These are phyloP conservation scores for Sherardia arvensis DNA, from an alignment of 257 asterid species.

Conservation along the genomic window DNA sequence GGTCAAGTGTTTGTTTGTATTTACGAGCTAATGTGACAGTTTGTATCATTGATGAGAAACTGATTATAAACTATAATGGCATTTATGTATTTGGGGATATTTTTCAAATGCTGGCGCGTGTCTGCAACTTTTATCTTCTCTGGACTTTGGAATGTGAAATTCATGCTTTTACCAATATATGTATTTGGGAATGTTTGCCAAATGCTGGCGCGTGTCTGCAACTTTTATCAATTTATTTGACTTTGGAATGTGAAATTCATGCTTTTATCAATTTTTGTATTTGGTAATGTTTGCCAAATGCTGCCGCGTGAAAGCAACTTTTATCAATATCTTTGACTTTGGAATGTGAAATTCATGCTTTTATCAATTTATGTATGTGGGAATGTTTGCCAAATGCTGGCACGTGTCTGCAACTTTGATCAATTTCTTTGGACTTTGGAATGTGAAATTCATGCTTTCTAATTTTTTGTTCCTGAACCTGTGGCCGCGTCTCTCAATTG, in stretches of 20 bases:
- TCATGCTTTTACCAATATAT: background rate
- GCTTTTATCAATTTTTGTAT: background rate
- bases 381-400: too few relatives aligned
- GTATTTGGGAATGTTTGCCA: background rate
- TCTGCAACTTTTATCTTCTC: background rate
- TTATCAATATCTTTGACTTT: background rate
- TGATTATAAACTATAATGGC: background rate
- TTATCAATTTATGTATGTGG: background rate
- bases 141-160: background rate
- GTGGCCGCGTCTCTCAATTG: background rate
- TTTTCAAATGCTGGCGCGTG: background rate
- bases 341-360: background rate
- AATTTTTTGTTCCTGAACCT: background rate
- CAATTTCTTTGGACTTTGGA: background rate
- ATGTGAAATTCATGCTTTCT: too few relatives aligned
- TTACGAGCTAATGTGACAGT: background rate
- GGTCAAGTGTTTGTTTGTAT: background rate
- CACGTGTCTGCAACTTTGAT: background rate
- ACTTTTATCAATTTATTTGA: background rate
- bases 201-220: background rate
- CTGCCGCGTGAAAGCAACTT: background rate
- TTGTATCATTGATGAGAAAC: background rate
- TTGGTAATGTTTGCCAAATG: background rate
- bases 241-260: background rate
- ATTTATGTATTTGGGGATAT: background rate